A percentile compares a stretch with the other conserved stretches of the same genome.
Evolutionary conservation across 352 stramenopile genomes (phyloP).

Genomic region (Peronospora tabacina): DNA sequence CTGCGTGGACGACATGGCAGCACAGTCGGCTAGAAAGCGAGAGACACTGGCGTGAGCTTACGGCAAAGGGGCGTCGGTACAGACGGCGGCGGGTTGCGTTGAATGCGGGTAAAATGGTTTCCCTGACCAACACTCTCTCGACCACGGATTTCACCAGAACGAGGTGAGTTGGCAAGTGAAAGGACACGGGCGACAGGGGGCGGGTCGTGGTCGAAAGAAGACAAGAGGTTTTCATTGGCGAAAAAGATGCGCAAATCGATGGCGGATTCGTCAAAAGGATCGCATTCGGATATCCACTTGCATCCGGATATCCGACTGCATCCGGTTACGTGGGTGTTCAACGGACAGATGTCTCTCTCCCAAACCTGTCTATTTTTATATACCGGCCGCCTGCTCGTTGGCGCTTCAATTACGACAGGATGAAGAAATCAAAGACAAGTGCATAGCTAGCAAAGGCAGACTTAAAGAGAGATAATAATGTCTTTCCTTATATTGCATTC

Average conservation of each 20-base stretch:
- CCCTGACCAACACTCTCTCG: constrained; percentile 26
- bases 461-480: constrained; percentile 2
- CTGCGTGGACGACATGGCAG: constrained; percentile 69
- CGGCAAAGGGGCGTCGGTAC: not conserved
- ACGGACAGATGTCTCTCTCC: not conserved
- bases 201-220: constrained; percentile 13
- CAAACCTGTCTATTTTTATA: no score
- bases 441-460: no score
- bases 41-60: not conserved
- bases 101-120: constrained; percentile 6
- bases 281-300: no score
- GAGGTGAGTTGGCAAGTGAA: constrained; percentile 69
- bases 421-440: constrained; percentile 36
- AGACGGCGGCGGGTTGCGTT: not conserved
- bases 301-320: not conserved
- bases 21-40: not conserved
- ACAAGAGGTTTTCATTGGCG: constrained; percentile 17
- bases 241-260: no score
- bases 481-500: constrained; percentile 9
- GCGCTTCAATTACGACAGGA: no score
- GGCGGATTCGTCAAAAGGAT: constrained; percentile 11
- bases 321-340: not conserved
- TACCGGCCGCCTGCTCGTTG: no score
- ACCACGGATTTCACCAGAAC: constrained; percentile 36
- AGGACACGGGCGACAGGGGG: constrained; percentile 19